These are phyloP conservation scores for Euphorbia schlechtendalii DNA, from an alignment of 441 rosid genomes.

Conservation along the genomic window DNA sequence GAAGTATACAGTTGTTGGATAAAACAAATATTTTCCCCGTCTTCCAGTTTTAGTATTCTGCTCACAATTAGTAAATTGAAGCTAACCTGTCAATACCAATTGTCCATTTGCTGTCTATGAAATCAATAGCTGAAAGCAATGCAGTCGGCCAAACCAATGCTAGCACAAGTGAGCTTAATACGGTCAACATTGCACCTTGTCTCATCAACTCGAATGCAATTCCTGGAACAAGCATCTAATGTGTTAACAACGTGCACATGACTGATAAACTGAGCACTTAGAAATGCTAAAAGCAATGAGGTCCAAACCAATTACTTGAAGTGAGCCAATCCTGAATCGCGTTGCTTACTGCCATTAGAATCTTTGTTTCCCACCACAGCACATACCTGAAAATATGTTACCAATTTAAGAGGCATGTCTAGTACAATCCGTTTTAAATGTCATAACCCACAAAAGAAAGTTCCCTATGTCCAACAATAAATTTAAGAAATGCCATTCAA, in stretches of 20 bases:
- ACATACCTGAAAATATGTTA: constrained; percentile 51
- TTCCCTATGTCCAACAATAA: background rate
- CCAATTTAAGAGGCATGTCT: constrained; percentile 5
- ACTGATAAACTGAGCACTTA: constrained; percentile 6
- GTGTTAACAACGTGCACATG: constrained; percentile 14
- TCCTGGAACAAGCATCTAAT: constrained; percentile 34
- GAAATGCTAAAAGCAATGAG: constrained; percentile 21
- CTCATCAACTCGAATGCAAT: constrained; percentile 69
- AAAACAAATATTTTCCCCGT: constrained; percentile 12
- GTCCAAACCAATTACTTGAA: constrained; percentile 60
- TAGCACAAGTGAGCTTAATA: constrained; percentile 55
- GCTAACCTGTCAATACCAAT: constrained; percentile 79
- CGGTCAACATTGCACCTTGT: constrained; percentile 92
- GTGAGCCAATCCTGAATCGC: constrained; percentile 96
- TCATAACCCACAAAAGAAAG: background rate
- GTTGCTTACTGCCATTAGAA: constrained; percentile 83
- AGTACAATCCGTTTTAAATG: constrained; percentile 10
- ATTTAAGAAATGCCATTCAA: background rate
- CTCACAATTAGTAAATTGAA: constrained; percentile 15
- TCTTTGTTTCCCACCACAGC: constrained; percentile 85
- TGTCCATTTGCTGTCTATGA: constrained; percentile 83
- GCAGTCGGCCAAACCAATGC: constrained; percentile 89
- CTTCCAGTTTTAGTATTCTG: constrained; percentile 13
- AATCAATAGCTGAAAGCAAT: constrained; percentile 62
- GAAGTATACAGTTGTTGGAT: background rate